phyloP scores from a whole-genome alignment of 2,329 filamentous ascomycete species.

The Epichloe elymi region DNA sequence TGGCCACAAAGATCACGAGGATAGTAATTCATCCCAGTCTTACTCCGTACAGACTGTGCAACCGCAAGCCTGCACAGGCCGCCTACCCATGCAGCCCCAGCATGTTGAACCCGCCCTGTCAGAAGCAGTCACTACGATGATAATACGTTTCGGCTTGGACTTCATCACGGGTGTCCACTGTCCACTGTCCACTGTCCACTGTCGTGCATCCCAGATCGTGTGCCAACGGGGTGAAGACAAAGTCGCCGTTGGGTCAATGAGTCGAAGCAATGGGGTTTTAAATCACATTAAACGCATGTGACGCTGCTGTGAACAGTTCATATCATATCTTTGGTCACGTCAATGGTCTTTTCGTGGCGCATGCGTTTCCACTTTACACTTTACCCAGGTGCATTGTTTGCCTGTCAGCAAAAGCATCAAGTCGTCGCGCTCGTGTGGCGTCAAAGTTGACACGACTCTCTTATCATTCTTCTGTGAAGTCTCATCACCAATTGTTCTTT shows the following conservation, averaged over 20 bases:
- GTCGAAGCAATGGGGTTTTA: neutral
- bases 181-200: neutral
- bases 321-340: neutral
- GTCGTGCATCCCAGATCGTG: neutral
- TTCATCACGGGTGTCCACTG: neutral
- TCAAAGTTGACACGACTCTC: too few species aligned
- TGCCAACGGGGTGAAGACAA: neutral
- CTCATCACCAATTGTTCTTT: too few species aligned
- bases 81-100: neutral
- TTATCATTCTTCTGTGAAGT: too few species aligned
- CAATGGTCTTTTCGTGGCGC: neutral
- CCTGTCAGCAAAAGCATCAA: too few species aligned
- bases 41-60: neutral
- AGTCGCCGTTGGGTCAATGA: neutral
- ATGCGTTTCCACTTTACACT: too few species aligned
- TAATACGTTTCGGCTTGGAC: neutral
- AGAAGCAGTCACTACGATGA: neutral
- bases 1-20: constrained; percentile 1
- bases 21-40: neutral
- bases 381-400: too few species aligned
- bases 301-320: neutral
- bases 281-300: neutral
- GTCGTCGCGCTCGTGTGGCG: too few species aligned
- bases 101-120: neutral
- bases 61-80: neutral